Evolutionary conservation across 495 filamentous ascomycete genomes (phyloP).

Genomic region (Tuber magnatum): DNA sequence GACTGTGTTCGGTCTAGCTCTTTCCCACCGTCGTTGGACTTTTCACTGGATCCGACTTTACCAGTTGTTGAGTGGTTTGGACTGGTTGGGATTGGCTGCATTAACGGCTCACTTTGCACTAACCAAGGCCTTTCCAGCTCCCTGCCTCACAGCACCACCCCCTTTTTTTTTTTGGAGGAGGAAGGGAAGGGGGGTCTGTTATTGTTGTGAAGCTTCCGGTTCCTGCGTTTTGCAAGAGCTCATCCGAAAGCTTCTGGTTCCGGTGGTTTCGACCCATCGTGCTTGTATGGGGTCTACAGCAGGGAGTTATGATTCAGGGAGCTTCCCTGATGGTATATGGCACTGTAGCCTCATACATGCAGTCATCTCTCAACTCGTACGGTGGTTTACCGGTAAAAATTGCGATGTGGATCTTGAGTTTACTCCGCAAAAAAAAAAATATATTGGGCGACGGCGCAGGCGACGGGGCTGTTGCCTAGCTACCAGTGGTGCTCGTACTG

Average conservation of each 20-base stretch:
- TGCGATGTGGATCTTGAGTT: neutral
- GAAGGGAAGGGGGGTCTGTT: neutral
- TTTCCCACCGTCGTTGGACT: neutral
- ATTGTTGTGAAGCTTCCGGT: neutral
- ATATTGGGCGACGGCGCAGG: neutral
- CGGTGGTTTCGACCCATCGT: neutral
- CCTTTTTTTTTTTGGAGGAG: neutral
- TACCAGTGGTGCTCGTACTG: neutral
- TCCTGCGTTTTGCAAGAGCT: neutral
- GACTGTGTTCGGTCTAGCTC: neutral
- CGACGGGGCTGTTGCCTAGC: neutral
- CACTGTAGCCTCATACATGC: neutral
- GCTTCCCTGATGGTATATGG: neutral
- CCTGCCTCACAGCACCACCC: neutral
- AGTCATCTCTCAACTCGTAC: neutral
- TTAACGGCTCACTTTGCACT: neutral
- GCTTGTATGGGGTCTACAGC: neutral
- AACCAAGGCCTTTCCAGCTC: neutral
- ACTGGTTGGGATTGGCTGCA: neutral
- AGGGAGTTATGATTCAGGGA: neutral
- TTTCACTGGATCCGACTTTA: neutral
- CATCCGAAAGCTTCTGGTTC: neutral
- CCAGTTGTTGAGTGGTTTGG: neutral
- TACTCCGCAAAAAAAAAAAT: neutral
- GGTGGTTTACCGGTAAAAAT: neutral